Evolutionary conservation across 306 rosid genomes (phyloP).

Genomic region (Glycine tomentella): DNA sequence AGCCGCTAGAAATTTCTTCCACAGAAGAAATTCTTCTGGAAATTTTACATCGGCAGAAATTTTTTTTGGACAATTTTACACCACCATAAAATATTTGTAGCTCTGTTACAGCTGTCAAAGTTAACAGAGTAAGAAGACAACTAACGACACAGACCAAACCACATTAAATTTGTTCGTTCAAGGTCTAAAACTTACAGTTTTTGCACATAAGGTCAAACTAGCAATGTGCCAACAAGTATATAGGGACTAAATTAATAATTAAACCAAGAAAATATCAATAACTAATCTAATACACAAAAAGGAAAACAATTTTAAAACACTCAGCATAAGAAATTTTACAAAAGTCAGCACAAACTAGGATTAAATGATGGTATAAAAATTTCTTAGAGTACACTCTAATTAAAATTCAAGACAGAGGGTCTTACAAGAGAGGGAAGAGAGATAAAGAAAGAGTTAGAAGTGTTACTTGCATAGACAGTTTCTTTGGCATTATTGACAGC

Average conservation of each 20-base stretch:
- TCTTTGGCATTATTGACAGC: constrained; percentile 82
- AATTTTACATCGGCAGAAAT: too few species aligned
- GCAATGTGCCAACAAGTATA: not conserved
- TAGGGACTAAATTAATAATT: not conserved
- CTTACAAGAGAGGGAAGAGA: too few species aligned
- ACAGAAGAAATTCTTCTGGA: not conserved
- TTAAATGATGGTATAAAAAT: not conserved
- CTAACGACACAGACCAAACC: not conserved
- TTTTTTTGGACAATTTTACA: too few species aligned
- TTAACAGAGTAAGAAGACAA: not conserved
- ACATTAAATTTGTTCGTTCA: not conserved
- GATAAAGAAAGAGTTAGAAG: not conserved
- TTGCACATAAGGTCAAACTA: not conserved
- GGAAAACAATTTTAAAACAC: not conserved
- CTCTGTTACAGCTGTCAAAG: not conserved
- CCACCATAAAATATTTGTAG: too few species aligned
- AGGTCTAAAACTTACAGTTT: not conserved
- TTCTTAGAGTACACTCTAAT: not conserved
- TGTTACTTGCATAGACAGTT: constrained; percentile 63
- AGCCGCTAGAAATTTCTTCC: too few species aligned
- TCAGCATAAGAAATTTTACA: not conserved
- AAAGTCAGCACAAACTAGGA: not conserved
- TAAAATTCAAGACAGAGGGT: not conserved
- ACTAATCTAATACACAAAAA: not conserved
- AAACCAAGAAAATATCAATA: not conserved